A percentile compares a stretch with the other conserved stretches of the same genome.
phyloP scores from a whole-genome alignment of 257 asterid genomes.

The Cynanchum wilfordii region DNA sequence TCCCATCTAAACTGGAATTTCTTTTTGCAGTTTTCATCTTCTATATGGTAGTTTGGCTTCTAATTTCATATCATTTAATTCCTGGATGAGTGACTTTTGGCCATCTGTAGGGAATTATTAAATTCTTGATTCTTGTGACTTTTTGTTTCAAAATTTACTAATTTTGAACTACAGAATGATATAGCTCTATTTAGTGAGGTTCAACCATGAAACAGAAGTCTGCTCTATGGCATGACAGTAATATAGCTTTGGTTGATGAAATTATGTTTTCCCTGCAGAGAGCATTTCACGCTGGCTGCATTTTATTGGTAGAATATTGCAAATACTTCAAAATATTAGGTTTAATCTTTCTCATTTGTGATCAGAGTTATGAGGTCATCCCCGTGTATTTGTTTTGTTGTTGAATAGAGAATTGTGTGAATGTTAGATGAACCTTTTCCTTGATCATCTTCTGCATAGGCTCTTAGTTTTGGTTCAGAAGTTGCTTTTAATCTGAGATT shows the following conservation, averaged over 20 bases:
- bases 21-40: constrained; percentile 2
- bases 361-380: neutral
- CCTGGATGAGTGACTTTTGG: neutral
- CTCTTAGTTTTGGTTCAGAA: neutral
- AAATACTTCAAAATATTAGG: neutral
- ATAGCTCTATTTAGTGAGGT: neutral
- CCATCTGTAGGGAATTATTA: neutral
- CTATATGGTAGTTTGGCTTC: neutral
- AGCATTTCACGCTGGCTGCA: neutral
- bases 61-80: neutral
- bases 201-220: neutral
- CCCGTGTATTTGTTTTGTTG: neutral
- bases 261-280: neutral
- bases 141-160: neutral
- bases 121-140: neutral
- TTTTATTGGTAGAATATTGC: neutral
- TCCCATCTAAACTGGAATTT: neutral
- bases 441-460: neutral
- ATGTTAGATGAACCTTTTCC: neutral
- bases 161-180: neutral
- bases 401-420: neutral
- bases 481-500: neutral
- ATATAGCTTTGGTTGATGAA: neutral
- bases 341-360: neutral
- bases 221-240: neutral